phyloP scores from a whole-genome alignment of 768 basidiomycete genomes.

The Auricularia auricula-judae region DNA sequence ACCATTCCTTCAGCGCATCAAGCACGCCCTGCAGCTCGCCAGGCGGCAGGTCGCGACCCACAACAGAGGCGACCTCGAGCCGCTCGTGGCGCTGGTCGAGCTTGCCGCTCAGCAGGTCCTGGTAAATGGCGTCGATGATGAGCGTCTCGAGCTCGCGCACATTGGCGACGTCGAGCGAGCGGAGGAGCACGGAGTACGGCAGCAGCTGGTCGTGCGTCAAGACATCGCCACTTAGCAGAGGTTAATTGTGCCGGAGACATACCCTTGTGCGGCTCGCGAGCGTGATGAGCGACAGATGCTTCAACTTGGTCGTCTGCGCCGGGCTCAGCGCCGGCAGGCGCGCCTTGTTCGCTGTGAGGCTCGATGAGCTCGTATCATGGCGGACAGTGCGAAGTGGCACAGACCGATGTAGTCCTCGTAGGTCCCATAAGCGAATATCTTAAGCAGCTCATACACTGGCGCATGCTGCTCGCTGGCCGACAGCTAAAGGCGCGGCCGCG shows the following conservation, averaged over 20 bases:
- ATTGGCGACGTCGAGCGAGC: conserved; percentile 59
- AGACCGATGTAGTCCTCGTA: conserved; percentile 73
- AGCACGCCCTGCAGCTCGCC: conserved; percentile 52
- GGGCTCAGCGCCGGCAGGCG: conserved; percentile 54
- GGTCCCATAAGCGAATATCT: conserved; percentile 86
- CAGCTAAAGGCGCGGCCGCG: conserved; percentile 36
- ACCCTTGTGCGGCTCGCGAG: conserved; percentile 72
- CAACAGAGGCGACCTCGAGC: conserved; percentile 84
- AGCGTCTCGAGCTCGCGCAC: conserved; percentile 91
- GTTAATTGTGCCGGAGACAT: conserved; percentile 3
- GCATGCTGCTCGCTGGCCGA: conserved; percentile 50
- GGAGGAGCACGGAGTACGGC: conserved; percentile 63
- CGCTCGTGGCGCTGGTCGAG: conserved; percentile 88
- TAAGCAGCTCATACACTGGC: conserved; percentile 52
- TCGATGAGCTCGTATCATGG: neutral
- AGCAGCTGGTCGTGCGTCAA: conserved; percentile 45
- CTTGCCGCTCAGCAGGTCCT: conserved; percentile 78
- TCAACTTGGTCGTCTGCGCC: conserved; percentile 77
- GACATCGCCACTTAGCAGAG: neutral
- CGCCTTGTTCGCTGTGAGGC: conserved; percentile 47
- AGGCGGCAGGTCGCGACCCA: conserved; percentile 85
- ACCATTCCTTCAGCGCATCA: conserved; percentile 58
- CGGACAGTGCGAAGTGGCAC: conserved; percentile 10
- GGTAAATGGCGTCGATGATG: conserved; percentile 94
- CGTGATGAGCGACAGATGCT: conserved; percentile 84